A percentile compares a stretch with the other conserved stretches of the same genome.
Evolutionary conservation across 2,329 filamentous ascomycete species (phyloP).

Genomic region (Chalaropsis thielavioides): DNA sequence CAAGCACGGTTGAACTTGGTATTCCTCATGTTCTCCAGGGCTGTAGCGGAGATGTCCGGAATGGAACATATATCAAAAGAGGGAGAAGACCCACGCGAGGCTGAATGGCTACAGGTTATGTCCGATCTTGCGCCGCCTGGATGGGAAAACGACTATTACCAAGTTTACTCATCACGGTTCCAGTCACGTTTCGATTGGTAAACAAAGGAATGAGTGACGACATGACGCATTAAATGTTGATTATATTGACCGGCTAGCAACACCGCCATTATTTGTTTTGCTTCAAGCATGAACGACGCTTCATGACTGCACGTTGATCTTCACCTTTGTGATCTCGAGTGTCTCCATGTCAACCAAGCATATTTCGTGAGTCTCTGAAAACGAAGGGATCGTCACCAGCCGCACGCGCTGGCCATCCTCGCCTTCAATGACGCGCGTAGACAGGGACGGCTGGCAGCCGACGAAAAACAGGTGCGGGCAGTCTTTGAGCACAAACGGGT

Average conservation of each 20-base stretch:
- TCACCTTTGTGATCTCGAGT: conserved; percentile 59
- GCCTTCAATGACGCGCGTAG: conserved; percentile 53
- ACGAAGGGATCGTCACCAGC: conserved; percentile 71
- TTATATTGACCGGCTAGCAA: conserved; percentile 17
- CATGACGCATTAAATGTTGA: background rate
- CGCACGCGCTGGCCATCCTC: conserved; percentile 55
- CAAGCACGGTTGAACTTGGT: too few species aligned
- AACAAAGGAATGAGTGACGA: background rate
- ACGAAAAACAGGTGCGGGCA: conserved; percentile 89
- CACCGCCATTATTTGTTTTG: conserved; percentile 14
- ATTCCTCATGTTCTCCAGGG: too few species aligned
- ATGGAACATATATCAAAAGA: too few species aligned
- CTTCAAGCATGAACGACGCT: background rate
- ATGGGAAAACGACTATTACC: too few species aligned
- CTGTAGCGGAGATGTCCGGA: too few species aligned
- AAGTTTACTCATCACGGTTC: too few species aligned
- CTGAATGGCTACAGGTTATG: too few species aligned
- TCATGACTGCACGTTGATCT: conserved; percentile 29
- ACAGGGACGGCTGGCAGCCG: conserved; percentile 69
- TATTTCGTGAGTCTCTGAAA: conserved; percentile 62
- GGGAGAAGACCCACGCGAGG: too few species aligned
- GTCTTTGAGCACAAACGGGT: conserved; percentile 72
- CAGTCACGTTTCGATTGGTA: too few species aligned
- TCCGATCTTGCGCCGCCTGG: too few species aligned
- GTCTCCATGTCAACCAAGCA: conserved; percentile 78